Evolutionary conservation across 345 rosid genomes (phyloP), one percentile per base, ranked within the genome.

Genomic region (Lenwebbia sp.): DNA sequence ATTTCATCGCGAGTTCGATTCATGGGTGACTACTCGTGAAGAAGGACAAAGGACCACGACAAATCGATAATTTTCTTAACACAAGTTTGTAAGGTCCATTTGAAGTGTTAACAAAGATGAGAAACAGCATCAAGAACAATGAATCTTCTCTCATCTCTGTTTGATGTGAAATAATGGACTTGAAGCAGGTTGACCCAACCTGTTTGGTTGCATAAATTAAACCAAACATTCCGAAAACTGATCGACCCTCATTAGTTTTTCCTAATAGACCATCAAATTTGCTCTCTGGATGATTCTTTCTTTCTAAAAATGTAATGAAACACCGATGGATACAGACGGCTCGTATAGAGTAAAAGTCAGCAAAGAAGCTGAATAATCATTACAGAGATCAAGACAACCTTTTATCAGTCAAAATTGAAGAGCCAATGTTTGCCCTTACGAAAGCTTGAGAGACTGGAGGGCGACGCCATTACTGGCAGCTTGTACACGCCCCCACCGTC

Each of bases 401-500:
- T 57, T 30, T 70, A 37, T 70, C 81, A 70, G 26, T 70, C 81
- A 70, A 70, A 70, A 70, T 37, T 70, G 81, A 70, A 70, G 81
- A 50, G 47, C 52, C 62, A 33, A 30, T 78, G 25, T 57, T 81
- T 82, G 40, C 50, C 52, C 85, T 89, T 90, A 94, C 23, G 92
- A 89, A 86, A 92, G 92, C 88, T 91, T 92, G 52, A 98, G 86
- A 54, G 90, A 90, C 76, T 94, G 99, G 84, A 98, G 83, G n/a
- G 93, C 92, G 21, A 98, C 98, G 5, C 99, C 98, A 86, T 96
- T 96, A 84, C 84, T 90, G 5, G 98, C 98, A 58, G 89, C 86
- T 5, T 93, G 89, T 85, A 86, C 56, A 50, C 86, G 88, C 17
- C 96, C 98, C 99, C 99, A 98, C 90, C 99, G 92, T 89, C 99